These are phyloP conservation scores for Rhodotorula diobovata DNA, from an alignment of 768 basidiomycete genomes.

Conservation along the genomic window DNA sequence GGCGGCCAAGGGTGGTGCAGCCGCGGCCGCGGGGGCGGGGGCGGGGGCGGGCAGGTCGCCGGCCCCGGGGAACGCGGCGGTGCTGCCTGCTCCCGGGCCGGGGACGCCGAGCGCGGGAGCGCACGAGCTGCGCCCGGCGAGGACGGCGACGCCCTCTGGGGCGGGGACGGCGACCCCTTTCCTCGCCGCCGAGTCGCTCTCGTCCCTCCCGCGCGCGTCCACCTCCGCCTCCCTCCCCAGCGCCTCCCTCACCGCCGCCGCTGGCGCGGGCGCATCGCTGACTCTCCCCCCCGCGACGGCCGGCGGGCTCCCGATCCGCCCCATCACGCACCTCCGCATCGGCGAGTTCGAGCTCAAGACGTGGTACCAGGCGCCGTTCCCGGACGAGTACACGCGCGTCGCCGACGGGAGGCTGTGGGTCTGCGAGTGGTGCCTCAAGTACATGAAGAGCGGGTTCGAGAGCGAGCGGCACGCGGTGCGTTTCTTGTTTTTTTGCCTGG, in stretches of 20 bases:
- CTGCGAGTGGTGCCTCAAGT: constrained; percentile 96
- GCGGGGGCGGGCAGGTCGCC: neutral
- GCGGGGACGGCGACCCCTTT: neutral
- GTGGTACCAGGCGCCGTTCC: constrained; percentile 98
- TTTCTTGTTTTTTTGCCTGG: neutral
- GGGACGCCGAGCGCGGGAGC: neutral
- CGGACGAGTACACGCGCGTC: constrained; percentile 89
- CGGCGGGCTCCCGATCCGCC: constrained; percentile 15
- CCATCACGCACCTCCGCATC: constrained; percentile 48
- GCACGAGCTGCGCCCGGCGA: neutral
- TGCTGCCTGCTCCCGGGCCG: neutral
- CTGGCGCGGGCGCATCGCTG: neutral
- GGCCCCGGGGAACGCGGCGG: neutral
- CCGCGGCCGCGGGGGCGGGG: neutral
- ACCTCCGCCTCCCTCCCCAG: constrained; percentile 14
- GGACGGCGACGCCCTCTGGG: neutral
- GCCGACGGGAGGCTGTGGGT: constrained; percentile 91
- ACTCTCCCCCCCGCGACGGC: neutral
- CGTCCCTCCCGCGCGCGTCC: constrained; percentile 49
- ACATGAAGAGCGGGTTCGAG: constrained; percentile 90
- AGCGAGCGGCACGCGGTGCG: constrained; percentile 77
- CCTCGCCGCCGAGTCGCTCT: constrained; percentile 56
- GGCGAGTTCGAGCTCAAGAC: constrained; percentile 92
- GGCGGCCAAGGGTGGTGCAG: neutral
- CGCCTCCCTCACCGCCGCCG: neutral